These are phyloP conservation scores for Pythium rishiriense DNA, from an alignment of 352 stramenopile genomes.

Conservation along the genomic window DNA sequence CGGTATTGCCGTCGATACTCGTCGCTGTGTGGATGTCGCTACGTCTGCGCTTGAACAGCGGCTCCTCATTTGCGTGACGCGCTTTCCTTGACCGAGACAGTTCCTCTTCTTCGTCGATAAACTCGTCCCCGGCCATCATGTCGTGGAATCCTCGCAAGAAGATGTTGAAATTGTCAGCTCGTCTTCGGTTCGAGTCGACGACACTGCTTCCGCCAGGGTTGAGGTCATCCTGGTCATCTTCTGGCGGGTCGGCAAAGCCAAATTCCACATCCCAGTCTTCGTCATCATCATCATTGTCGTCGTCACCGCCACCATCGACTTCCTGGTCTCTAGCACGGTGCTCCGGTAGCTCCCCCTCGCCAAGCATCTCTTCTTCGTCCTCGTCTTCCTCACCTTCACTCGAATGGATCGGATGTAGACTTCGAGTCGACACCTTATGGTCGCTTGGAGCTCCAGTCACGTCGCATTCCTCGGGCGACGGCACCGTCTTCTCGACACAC, in stretches of 20 bases:
- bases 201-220: slow-evolving; percentile 31
- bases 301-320: background rate
- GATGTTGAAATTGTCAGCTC: slow-evolving; percentile 82
- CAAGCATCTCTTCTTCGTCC: background rate
- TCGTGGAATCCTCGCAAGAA: slow-evolving; percentile 78
- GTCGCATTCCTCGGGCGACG: background rate
- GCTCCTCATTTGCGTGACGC: slow-evolving; percentile 47
- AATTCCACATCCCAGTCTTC: slow-evolving; percentile 85
- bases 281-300: slow-evolving; percentile 37
- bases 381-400: slow-evolving; percentile 5
- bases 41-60: slow-evolving; percentile 61
- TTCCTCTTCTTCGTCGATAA: slow-evolving; percentile 42
- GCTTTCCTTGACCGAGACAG: slow-evolving; percentile 19
- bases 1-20: slow-evolving; percentile 49
- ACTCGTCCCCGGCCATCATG: slow-evolving; percentile 70
- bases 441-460: background rate
- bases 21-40: slow-evolving; percentile 32
- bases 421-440: background rate
- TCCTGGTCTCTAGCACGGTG: background rate
- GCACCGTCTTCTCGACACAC: background rate
- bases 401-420: background rate
- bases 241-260: slow-evolving; percentile 46
- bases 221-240: slow-evolving; percentile 46
- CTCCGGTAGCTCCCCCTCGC: background rate
- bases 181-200: slow-evolving; percentile 57